Percentiles rank a stretch among this genome's conserved stretches.
These are phyloP conservation scores for Brassica carinata DNA, from an alignment of 345 rosid species.

Conservation along the genomic window DNA sequence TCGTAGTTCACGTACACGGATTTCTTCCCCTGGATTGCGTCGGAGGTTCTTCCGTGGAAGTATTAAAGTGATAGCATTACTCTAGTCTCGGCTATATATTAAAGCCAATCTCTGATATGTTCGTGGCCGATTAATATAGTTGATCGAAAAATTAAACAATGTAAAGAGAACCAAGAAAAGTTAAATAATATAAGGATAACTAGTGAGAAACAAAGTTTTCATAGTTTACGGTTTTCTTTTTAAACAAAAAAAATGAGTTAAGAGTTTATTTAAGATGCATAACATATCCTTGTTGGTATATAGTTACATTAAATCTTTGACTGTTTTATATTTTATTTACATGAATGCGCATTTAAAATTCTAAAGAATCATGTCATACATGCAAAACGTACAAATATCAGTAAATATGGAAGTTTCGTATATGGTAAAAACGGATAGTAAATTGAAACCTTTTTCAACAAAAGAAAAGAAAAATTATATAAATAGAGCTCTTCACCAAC, in stretches of 20 bases:
- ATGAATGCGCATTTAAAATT: too few relatives aligned
- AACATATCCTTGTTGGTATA: too few relatives aligned
- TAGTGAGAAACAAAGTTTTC: too few relatives aligned
- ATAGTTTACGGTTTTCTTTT: too few relatives aligned
- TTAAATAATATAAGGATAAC: too few relatives aligned
- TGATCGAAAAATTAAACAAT: too few relatives aligned
- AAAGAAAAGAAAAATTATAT: not conserved
- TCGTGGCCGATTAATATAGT: not conserved
- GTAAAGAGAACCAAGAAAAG: too few relatives aligned
- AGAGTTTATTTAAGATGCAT: too few relatives aligned
- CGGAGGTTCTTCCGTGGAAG: constrained; percentile 8
- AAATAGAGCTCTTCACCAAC: not conserved
- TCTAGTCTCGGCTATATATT: not conserved
- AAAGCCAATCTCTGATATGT: constrained; percentile 8
- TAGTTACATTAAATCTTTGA: too few relatives aligned
- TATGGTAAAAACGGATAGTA: not conserved
- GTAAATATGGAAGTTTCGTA: not conserved
- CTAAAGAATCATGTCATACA: too few relatives aligned
- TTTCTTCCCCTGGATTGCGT: constrained; percentile 56
- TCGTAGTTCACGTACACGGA: constrained; percentile 77
- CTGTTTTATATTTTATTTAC: too few relatives aligned
- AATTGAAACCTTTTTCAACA: not conserved
- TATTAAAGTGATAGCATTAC: not conserved
- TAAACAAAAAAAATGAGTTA: too few relatives aligned
- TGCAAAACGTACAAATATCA: not conserved